Conservation (phyloP, 2,329 filamentous ascomycete genomes). For the Pyricularia sp. region DNA sequence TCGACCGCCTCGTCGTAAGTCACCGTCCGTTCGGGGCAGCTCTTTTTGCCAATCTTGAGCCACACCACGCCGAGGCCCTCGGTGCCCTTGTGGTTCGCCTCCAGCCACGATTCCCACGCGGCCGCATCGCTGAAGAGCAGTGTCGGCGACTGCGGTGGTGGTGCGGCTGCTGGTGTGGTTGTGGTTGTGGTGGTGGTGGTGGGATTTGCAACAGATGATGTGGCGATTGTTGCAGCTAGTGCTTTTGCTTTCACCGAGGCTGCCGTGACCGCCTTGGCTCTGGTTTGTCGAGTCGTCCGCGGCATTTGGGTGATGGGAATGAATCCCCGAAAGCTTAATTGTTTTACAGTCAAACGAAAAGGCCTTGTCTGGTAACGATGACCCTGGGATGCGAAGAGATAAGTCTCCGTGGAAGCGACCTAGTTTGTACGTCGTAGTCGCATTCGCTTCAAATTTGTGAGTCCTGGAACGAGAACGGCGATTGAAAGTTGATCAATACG, state of each 20-base stretch:
- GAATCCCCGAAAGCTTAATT: not conserved
- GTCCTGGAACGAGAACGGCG: not conserved
- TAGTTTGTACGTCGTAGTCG: too few relatives aligned
- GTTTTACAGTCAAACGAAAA: not conserved
- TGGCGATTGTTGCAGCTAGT: not conserved
- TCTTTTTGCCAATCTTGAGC: constrained; percentile 6
- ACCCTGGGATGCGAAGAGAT: not conserved
- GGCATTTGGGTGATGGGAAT: not conserved
- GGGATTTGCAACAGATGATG: not conserved
- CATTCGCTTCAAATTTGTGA: not conserved
- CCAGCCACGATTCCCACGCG: constrained; percentile 6
- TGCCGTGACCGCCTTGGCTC: not conserved
- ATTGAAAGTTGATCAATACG: not conserved
- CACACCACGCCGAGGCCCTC: not conserved
- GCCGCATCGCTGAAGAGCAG: not conserved
- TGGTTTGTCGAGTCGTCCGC: not conserved
- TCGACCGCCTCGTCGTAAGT: constrained; percentile 36
- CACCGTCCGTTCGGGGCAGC: not conserved
- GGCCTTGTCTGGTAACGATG: too few relatives aligned
- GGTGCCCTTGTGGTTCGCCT: constrained; percentile 1
- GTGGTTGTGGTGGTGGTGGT: too few relatives aligned
- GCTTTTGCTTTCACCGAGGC: constrained; percentile 4
- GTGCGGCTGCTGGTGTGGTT: not conserved
- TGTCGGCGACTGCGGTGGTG: not conserved
- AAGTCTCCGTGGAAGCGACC: not conserved